phyloP scores from a whole-genome alignment of 495 filamentous ascomycete genomes.

The Xylaria intraflava region DNA sequence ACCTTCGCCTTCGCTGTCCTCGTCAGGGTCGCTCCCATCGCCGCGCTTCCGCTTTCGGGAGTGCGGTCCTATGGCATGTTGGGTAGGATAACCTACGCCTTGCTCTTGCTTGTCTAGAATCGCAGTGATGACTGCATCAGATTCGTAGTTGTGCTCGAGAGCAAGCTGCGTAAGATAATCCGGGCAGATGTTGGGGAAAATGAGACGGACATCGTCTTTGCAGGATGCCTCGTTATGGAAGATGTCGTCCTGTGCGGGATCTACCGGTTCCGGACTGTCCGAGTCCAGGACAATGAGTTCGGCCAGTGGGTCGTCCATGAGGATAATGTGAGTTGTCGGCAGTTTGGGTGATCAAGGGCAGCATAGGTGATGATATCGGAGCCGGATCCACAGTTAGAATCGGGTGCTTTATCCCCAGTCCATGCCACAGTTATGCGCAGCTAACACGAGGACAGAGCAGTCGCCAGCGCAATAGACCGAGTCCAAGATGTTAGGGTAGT shows the following conservation, averaged over 20 bases:
- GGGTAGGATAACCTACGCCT: constrained; percentile 28
- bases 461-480: background rate
- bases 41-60: constrained; percentile 32
- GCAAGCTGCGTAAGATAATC: constrained; percentile 20
- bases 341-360: background rate
- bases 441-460: background rate
- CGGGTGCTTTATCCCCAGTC: background rate
- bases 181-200: constrained; percentile 37
- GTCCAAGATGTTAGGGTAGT: background rate
- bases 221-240: constrained; percentile 9
- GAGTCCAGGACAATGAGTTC: background rate
- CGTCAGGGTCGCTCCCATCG: background rate
- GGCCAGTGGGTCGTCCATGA: background rate
- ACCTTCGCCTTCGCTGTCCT: constrained; percentile 12
- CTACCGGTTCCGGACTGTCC: background rate
- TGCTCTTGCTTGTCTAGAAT: constrained; percentile 33
- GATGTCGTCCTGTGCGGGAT: too few species aligned
- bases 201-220: constrained; percentile 18
- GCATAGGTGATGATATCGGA: background rate
- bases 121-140: constrained; percentile 14
- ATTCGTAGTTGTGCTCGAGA: constrained; percentile 9
- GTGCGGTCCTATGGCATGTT: background rate
- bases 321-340: background rate
- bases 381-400: background rate
- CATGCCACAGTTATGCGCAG: background rate